A percentile compares a stretch with the other conserved stretches of the same genome.
Conservation (phyloP, 768 basidiomycete species). For the Lactifluus hygrophoroides region DNA sequence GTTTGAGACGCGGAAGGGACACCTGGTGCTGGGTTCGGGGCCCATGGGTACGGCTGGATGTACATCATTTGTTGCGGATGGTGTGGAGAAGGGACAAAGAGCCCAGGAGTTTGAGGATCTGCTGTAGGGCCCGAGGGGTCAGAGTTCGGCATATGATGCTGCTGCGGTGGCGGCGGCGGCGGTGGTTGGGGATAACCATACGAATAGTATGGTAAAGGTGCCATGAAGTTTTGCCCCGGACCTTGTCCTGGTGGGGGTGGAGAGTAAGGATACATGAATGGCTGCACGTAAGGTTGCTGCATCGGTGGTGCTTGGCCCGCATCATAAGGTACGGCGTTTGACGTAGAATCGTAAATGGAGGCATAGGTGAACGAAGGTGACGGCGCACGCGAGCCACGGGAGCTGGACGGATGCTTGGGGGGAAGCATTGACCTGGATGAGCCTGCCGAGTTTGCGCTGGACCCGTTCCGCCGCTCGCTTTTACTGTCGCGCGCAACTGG, state of each 20-base stretch:
- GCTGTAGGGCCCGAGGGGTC: constrained; percentile 19
- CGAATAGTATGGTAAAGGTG: constrained; percentile 15
- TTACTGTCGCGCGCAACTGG: constrained; percentile 48
- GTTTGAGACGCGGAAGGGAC: constrained; percentile 31
- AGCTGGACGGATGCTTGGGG: constrained; percentile 40
- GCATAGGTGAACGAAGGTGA: constrained; percentile 74
- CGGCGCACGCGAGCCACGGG: constrained; percentile 63
- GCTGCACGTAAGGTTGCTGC: constrained; percentile 25
- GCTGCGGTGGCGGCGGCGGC: constrained; percentile 1
- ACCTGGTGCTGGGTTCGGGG: constrained; percentile 11
- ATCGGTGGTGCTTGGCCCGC: constrained; percentile 23
- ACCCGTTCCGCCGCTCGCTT: constrained; percentile 37
- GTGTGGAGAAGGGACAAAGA: constrained; percentile 18
- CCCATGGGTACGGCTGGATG: constrained; percentile 20
- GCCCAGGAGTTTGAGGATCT: constrained; percentile 13
- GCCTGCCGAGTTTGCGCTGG: constrained; percentile 38
- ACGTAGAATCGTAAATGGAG: constrained; percentile 56
- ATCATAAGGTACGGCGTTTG: constrained; percentile 28
- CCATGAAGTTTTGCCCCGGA: constrained; percentile 21
- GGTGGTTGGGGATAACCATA: constrained; percentile 15
- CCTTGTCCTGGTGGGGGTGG: constrained; percentile 20
- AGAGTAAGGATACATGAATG: constrained; percentile 28
- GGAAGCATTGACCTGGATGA: constrained; percentile 56
- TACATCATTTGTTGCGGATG: constrained; percentile 34
- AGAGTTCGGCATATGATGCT: constrained; percentile 23